These are phyloP conservation scores for Suillus subalutaceus DNA, from an alignment of 768 basidiomycete genomes.

Conservation along the genomic window DNA sequence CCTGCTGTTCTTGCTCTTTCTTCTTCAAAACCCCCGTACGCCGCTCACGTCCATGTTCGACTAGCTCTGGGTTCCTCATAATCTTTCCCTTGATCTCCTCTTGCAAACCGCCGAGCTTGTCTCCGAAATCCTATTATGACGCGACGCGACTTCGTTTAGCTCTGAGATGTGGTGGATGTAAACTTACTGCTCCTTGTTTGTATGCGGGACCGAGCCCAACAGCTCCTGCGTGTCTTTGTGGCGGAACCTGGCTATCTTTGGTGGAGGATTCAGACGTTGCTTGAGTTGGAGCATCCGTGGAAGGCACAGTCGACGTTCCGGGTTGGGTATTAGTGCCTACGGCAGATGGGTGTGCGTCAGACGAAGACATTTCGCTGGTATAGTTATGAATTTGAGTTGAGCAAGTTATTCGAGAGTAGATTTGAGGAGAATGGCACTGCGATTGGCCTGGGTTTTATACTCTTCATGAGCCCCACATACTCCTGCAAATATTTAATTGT, in stretches of 20 bases:
- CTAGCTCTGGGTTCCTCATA: constrained; percentile 36
- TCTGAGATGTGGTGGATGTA: not conserved
- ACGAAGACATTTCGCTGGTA: constrained; percentile 5
- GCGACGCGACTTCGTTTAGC: not conserved
- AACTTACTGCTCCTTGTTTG: constrained; percentile 32
- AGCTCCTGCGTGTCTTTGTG: constrained; percentile 45
- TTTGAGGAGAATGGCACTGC: no score
- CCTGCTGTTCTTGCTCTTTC: constrained; percentile 35
- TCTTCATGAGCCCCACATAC: no score
- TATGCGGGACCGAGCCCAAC: constrained; percentile 44
- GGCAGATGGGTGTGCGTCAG: constrained; percentile 23
- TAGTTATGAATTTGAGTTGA: no score
- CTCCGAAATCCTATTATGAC: constrained; percentile 29
- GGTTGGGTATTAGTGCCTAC: constrained; percentile 18
- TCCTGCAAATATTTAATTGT: not conserved
- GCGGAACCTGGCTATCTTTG: constrained; percentile 31
- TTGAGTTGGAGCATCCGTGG: not conserved
- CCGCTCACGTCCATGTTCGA: constrained; percentile 40
- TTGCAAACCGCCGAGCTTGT: constrained; percentile 40
- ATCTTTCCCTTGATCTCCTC: constrained; percentile 46
- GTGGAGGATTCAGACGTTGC: not conserved
- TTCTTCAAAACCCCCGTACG: constrained; percentile 44
- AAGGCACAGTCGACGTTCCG: not conserved
- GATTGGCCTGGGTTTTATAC: not conserved
- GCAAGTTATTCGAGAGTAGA: not conserved